phyloP scores from a whole-genome alignment of 257 asterid genomes.

The Scutellaria baicalensis region DNA sequence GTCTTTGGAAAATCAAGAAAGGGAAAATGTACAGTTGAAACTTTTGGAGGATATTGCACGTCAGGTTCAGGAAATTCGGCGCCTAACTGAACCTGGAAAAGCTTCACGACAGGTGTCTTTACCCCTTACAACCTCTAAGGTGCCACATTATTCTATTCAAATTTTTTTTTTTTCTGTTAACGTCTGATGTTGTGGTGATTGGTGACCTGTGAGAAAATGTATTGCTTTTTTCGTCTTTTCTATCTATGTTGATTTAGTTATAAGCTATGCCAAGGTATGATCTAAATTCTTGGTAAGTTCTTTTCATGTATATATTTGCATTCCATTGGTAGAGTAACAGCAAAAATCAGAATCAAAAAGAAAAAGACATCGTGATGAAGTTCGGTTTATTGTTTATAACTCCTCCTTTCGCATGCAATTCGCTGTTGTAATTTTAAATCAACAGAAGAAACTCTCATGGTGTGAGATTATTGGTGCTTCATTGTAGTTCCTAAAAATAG shows the following conservation, averaged over 20 bases:
- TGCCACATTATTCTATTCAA: slow-evolving; percentile 1
- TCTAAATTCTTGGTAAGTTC: neutral
- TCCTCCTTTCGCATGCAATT: too few relatives aligned
- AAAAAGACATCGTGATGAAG: too few relatives aligned
- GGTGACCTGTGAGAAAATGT: too few relatives aligned
- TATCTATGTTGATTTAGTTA: neutral
- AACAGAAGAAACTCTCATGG: too few relatives aligned
- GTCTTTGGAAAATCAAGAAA: slow-evolving; percentile 45
- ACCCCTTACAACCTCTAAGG: slow-evolving; percentile 71
- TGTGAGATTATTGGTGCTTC: neutral
- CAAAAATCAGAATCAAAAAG: too few relatives aligned
- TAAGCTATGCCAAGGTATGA: neutral
- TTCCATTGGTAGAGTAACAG: neutral
- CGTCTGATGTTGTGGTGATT: neutral
- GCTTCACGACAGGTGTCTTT: slow-evolving; percentile 55
- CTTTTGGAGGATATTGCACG: slow-evolving; percentile 63
- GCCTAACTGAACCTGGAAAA: slow-evolving; percentile 35
- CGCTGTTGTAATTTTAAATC: too few relatives aligned
- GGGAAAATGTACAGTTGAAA: slow-evolving; percentile 44
- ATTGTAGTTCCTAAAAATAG: neutral
- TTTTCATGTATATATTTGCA: neutral
- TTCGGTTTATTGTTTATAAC: neutral
- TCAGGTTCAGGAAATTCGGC: slow-evolving; percentile 60
- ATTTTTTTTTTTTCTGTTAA: neutral
- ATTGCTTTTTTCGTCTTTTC: neutral